Percentiles rank a stretch among this genome's conserved stretches.
Evolutionary conservation across 192 early-diverging fungal species (phyloP).

Genomic region (Lobosporangium transversale): DNA sequence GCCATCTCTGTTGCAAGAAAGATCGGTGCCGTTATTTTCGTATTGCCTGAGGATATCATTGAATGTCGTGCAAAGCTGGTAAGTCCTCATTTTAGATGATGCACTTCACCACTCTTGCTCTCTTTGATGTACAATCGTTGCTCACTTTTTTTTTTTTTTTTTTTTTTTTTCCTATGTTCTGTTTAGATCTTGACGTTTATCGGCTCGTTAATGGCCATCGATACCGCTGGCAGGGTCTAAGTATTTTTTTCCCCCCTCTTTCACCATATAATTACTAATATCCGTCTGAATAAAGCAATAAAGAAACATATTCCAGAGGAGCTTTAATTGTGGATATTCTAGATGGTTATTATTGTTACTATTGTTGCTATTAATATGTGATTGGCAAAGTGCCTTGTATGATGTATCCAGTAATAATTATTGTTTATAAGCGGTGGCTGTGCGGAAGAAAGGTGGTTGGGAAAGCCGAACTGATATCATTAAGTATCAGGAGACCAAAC

Average conservation of each 20-base stretch:
- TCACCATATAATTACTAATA: not conserved
- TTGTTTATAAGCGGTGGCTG: too few species aligned
- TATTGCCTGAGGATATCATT: constrained; percentile 98
- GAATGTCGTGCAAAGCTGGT: constrained; percentile 98
- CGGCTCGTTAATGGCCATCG: constrained; percentile 86
- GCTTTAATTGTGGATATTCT: too few species aligned
- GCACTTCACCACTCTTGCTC: constrained; percentile 4
- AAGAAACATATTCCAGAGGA: not conserved
- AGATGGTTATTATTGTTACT: too few species aligned
- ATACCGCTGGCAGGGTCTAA: constrained; percentile 38
- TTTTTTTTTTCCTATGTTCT: constrained; percentile 6
- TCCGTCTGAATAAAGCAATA: not conserved
- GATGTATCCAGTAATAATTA: too few species aligned
- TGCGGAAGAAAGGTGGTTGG: too few species aligned
- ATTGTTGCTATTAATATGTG: too few species aligned
- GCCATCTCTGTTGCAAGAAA: constrained; percentile 99
- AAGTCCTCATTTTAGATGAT: constrained; percentile 36
- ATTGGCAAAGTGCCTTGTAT: too few species aligned
- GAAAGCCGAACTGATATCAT: too few species aligned
- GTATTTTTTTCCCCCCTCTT: not conserved
- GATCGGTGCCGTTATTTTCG: constrained; percentile 98
- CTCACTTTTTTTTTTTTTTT: not conserved
- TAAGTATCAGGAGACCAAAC: constrained; percentile 35
- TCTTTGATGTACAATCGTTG: not conserved
- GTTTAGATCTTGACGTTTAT: constrained; percentile 93